phyloP scores from a whole-genome alignment of 495 filamentous ascomycete species.

The Apiosordaria backusii region DNA sequence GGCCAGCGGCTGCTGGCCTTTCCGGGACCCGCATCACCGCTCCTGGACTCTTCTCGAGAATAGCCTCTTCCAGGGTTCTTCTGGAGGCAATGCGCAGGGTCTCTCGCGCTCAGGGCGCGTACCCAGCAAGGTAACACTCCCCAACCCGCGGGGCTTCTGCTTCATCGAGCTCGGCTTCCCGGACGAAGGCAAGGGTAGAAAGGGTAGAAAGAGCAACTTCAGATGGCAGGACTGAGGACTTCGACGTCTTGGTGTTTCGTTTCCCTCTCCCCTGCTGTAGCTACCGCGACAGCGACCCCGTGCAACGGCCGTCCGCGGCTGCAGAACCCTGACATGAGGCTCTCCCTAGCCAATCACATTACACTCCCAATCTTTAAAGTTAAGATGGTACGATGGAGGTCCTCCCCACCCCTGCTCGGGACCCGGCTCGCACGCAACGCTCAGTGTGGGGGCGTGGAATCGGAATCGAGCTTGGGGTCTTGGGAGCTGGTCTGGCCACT shows the following conservation, averaged over 20 bases:
- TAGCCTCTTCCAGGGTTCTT: background rate
- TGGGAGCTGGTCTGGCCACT: constrained; percentile 21
- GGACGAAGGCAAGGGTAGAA: background rate
- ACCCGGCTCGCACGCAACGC: constrained; percentile 17
- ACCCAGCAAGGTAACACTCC: constrained; percentile 1
- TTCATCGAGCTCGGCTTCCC: constrained; percentile 10
- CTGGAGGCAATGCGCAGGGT: background rate
- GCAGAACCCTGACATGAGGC: constrained; percentile 4
- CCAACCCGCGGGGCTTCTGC: constrained; percentile 1
- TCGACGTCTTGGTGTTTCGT: constrained; percentile 23
- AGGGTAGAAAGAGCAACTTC: constrained; percentile 10
- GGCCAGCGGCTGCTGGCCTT: constrained; percentile 31
- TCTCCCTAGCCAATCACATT: background rate
- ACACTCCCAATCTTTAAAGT: constrained; percentile 29
- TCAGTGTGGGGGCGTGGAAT: constrained; percentile 6
- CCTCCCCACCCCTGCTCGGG: constrained; percentile 27
- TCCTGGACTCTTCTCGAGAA: constrained; percentile 7
- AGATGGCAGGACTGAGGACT: constrained; percentile 22
- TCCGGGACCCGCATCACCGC: constrained; percentile 32
- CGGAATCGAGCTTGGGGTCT: background rate
- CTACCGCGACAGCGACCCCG: background rate
- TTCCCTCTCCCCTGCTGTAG: constrained; percentile 18
- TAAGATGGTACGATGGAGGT: constrained; percentile 40
- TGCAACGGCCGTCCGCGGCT: background rate
- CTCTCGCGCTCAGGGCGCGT: constrained; percentile 13